Base-by-base conservation (phyloP, 2,329 filamentous ascomycete genomes). In the Metarhizium album region DNA sequence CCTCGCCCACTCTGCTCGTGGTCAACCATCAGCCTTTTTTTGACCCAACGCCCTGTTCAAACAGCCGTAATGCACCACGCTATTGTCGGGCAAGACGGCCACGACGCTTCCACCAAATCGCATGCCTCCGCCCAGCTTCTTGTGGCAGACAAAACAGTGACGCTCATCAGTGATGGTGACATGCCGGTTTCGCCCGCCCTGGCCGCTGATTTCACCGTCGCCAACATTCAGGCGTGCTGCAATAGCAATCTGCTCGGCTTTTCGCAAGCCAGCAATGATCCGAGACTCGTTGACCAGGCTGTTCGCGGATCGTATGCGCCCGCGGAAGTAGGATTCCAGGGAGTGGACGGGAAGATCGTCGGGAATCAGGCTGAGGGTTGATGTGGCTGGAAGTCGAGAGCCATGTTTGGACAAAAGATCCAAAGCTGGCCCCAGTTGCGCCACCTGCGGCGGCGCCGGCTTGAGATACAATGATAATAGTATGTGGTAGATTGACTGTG, bases 121-220 rank as follows among this genome's bases (percentile, higher is more conserved):
- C 75, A 96, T 96, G 62, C 67, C 66, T 1, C 89, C 86, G 1
- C 90, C 91, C 57, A 98, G 79, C 57, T 93, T 76, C 74, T 96
- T 97, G 67, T 95, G 86, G 65, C 93, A 98, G 16, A 95, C 87
- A 13, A 86, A 84, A 65, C 93, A 98, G 50, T 95, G 84, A 48
- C 88, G 76, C 63, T 97, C 91, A 60, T 98, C 91, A 9, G 79
- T 82, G 48, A 98, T 83, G 20, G 89, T 80, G 11, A 96, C 90
- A 57, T 88, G 78, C 49, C 77, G 68, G 58, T 77, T 80, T 48
- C 74, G 70, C 11, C 76, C 78, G 45, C 71, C 73, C 54, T 78
- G 76, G 0, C 74, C 73, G 24, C 71, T 70, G 1, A 69, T 66
- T n/a, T 71, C 57, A 13, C 80, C 76, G 52, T 87, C 82, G 2